Percentiles rank a stretch among this genome's conserved stretches.
These are phyloP conservation scores for Schizophyllum commune DNA, from an alignment of 1,284 basidiomycete species.

Conservation along the genomic window DNA sequence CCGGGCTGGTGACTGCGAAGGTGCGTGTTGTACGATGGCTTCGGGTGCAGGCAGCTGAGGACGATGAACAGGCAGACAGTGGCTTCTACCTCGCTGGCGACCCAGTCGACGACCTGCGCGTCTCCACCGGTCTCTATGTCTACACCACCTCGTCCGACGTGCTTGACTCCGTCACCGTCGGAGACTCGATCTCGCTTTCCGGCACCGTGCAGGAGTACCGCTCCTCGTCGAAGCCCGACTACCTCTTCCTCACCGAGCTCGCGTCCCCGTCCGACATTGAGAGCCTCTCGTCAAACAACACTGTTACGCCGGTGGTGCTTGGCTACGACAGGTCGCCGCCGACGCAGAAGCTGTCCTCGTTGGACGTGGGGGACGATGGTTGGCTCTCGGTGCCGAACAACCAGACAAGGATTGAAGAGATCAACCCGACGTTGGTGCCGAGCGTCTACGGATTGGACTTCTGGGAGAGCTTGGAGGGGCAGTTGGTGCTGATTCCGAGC, in stretches of 20 bases:
- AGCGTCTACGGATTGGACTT: constrained; percentile 52
- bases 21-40: constrained; percentile 20
- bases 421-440: constrained; percentile 43
- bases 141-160: constrained; percentile 35
- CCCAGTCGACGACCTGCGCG: constrained; percentile 33
- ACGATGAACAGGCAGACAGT: constrained; percentile 28
- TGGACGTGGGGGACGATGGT: constrained; percentile 47
- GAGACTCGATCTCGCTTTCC: constrained; percentile 41
- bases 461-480: constrained; percentile 57
- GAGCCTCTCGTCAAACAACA: constrained; percentile 39
- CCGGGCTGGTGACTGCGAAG: constrained; percentile 49
- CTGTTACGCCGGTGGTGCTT: constrained; percentile 41
- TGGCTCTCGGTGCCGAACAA: constrained; percentile 52
- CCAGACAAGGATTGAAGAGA: constrained; percentile 34
- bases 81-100: constrained; percentile 51
- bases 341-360: constrained; percentile 37
- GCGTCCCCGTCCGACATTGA: constrained; percentile 34
- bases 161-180: constrained; percentile 33
- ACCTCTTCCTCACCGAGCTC: constrained; percentile 47
- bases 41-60: neutral
- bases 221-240: constrained; percentile 30
- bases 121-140: constrained; percentile 47
- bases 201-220: constrained; percentile 46
- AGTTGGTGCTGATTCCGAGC: constrained; percentile 46
- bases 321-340: constrained; percentile 50